phyloP scores from a whole-genome alignment of 345 rosid genomes.

The Sonneratia alba region DNA sequence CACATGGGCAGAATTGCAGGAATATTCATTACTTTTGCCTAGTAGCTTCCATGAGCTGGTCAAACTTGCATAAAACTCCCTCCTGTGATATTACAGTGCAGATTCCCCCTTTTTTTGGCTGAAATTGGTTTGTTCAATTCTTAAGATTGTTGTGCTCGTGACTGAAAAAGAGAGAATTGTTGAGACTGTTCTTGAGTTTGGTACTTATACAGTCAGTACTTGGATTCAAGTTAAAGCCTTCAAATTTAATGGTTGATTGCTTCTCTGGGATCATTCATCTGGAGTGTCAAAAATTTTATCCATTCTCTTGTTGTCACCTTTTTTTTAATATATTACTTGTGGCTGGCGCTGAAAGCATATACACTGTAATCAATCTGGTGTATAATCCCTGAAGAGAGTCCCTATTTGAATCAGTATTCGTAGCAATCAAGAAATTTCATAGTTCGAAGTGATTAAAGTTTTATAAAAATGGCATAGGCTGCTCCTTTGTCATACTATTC shows the following conservation, averaged over 20 bases:
- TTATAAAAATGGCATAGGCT: background rate
- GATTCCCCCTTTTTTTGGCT: background rate
- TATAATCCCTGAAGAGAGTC: background rate
- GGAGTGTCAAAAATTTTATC: too few species aligned
- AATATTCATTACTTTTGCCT: background rate
- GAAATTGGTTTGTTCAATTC: background rate
- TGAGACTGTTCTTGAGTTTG: background rate
- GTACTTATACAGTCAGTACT: background rate
- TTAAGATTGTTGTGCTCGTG: background rate
- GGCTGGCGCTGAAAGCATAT: background rate
- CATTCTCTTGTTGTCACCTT: background rate
- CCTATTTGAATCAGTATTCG: background rate
- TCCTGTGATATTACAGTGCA: background rate
- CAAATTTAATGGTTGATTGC: too few species aligned
- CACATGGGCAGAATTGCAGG: background rate
- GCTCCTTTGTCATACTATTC: background rate
- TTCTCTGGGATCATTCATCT: too few species aligned
- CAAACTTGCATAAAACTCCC: background rate
- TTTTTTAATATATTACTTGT: too few species aligned
- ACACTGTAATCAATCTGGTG: background rate
- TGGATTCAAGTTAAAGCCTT: background rate
- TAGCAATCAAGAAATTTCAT: too few species aligned
- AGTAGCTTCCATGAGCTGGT: background rate
- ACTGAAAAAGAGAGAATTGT: too few species aligned
- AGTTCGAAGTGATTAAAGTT: background rate